Evolutionary conservation across 495 filamentous ascomycete species (phyloP).

Genomic region (Xylaria telfairii): DNA sequence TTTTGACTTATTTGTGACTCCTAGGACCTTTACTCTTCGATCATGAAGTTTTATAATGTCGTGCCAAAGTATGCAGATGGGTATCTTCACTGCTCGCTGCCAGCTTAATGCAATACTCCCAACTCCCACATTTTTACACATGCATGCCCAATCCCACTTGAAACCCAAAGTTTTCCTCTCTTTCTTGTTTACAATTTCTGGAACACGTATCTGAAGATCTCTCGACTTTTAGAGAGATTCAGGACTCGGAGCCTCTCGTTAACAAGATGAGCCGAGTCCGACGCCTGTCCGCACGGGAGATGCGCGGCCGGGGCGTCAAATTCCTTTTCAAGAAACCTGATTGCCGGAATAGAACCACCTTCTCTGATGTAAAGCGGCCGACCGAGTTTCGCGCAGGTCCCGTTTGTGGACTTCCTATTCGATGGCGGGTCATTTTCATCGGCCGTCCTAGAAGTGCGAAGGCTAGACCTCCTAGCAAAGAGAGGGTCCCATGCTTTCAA

Average conservation of each 20-base stretch:
- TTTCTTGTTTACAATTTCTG: constrained; percentile 44
- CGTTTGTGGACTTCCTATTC: constrained; percentile 5
- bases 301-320: constrained; percentile 93
- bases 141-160: not conserved
- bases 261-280: constrained; percentile 91
- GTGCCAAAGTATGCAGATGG: not conserved
- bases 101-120: not conserved
- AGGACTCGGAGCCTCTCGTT: constrained; percentile 87
- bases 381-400: constrained; percentile 39
- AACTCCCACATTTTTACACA: constrained; percentile 6
- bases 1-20: not conserved
- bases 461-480: constrained; percentile 29
- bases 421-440: not conserved
- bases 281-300: constrained; percentile 92
- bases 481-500: constrained; percentile 76
- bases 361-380: constrained; percentile 91
- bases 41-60: not conserved
- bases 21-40: not conserved
- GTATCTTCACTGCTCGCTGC: constrained; percentile 10
- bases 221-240: constrained; percentile 89
- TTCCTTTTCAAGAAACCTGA: constrained; percentile 93
- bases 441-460: not conserved
- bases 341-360: constrained; percentile 91
- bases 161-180: too few species aligned
- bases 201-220: constrained; percentile 90